A percentile compares a stretch with the other conserved stretches of the same genome.
Conservation (phyloP, 441 rosid species). For the Kokia cookei region DNA sequence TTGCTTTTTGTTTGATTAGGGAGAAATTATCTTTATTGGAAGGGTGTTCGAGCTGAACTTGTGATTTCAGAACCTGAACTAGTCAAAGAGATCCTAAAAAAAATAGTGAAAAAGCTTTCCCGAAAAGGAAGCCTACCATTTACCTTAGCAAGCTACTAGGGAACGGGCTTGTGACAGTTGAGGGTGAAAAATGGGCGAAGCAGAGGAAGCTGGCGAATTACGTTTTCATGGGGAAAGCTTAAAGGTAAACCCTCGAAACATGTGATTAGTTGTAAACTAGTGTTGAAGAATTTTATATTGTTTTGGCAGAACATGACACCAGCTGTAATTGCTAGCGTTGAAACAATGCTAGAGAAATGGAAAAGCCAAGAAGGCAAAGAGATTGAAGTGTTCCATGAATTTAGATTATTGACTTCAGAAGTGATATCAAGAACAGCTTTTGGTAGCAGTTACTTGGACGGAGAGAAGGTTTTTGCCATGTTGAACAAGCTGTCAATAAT, state of each 20-base stretch:
- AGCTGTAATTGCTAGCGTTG: not conserved
- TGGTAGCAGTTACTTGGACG: not conserved
- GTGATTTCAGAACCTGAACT: slow-evolving; percentile 26
- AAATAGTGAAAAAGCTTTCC: slow-evolving; percentile 14
- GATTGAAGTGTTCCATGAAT: not conserved
- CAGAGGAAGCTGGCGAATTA: slow-evolving; percentile 25
- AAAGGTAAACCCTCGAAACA: not conserved
- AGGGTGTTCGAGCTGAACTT: slow-evolving; percentile 18
- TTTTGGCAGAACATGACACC: not conserved
- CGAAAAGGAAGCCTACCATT: not conserved
- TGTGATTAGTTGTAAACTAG: not conserved
- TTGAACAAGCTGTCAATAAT: not conserved
- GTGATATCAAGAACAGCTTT: not conserved
- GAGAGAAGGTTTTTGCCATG: not conserved
- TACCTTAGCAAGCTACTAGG: not conserved
- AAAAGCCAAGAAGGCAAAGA: not conserved
- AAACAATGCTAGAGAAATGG: not conserved
- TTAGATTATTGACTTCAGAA: not conserved
- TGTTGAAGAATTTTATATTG: not conserved
- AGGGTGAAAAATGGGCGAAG: not conserved
- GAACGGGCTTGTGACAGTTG: not conserved
- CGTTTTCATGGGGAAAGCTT: slow-evolving; percentile 19
- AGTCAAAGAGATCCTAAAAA: slow-evolving; percentile 18
- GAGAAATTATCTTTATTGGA: slow-evolving; percentile 28
- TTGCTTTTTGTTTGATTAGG: slow-evolving; percentile 5